Evolutionary conservation across 192 early-diverging fungal species (phyloP).

Genomic region (Coemansia sp.): DNA sequence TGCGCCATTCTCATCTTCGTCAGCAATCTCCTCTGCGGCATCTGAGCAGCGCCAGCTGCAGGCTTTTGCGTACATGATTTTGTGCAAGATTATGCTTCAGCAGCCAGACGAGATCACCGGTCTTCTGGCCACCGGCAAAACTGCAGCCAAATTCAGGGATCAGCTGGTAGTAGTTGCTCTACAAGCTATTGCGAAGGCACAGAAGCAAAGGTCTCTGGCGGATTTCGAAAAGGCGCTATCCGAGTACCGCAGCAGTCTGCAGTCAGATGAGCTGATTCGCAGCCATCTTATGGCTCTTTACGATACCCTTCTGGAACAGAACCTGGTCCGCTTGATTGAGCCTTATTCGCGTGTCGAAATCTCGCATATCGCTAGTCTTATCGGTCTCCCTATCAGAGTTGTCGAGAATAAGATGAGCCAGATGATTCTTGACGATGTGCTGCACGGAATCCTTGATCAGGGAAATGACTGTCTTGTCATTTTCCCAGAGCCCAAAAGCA

Average conservation of each 20-base stretch:
- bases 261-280: constrained; percentile 92
- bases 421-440: constrained; percentile 98
- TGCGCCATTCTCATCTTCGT: constrained; percentile 6
- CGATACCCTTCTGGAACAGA: constrained; percentile 95
- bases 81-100: constrained; percentile 99
- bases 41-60: constrained; percentile 71
- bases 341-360: constrained; percentile 98
- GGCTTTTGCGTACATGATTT: constrained; percentile 96
- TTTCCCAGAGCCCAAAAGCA: constrained; percentile 84
- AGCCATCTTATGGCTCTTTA: constrained; percentile 90
- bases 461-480: constrained; percentile 93
- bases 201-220: constrained; percentile 93
- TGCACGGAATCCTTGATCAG: constrained; percentile 96
- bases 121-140: constrained; percentile 86
- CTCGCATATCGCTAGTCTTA: constrained; percentile 87
- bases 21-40: constrained; percentile 4
- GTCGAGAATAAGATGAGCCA: constrained; percentile 97
- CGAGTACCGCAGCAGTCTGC: constrained; percentile 83
- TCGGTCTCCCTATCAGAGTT: constrained; percentile 88
- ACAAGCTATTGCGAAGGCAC: constrained; percentile 90
- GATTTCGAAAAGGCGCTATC: constrained; percentile 93
- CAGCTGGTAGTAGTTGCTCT: constrained; percentile 90
- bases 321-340: constrained; percentile 95
- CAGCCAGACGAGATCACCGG: constrained; percentile 92
- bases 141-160: constrained; percentile 80